Conservation (phyloP, 2,329 filamentous ascomycete genomes). For the Apiospora hydei region DNA sequence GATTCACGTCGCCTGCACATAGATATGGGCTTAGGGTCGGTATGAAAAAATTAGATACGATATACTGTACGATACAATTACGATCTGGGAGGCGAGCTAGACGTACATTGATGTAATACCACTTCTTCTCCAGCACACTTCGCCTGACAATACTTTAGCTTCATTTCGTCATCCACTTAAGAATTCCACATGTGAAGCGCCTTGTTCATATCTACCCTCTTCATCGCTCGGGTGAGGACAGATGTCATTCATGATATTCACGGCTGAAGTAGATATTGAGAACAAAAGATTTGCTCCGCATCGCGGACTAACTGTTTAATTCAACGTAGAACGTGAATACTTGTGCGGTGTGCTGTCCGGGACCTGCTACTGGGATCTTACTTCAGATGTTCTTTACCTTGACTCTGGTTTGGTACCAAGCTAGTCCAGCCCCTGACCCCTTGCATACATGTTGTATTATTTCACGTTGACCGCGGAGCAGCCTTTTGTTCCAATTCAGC, state of each 20-base stretch:
- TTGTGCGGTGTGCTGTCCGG: no score
- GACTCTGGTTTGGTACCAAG: no score
- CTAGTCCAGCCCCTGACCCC: neutral
- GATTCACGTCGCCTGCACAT: neutral
- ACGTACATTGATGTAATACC: neutral
- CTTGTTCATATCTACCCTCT: no score
- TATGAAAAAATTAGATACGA: neutral
- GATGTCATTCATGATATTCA: neutral
- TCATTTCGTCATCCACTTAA: neutral
- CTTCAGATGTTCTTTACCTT: neutral
- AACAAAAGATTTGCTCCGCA: neutral
- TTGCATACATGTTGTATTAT: neutral
- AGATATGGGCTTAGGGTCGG: no score
- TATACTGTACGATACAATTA: neutral
- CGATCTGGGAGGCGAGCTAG: neutral
- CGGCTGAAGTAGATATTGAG: neutral
- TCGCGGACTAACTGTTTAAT: neutral
- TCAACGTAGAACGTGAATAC: neutral
- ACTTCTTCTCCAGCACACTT: neutral
- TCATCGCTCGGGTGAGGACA: neutral
- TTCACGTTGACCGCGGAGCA: neutral
- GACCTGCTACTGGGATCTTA: neutral
- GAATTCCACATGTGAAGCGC: no score
- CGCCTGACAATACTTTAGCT: neutral
- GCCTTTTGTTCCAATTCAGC: neutral